These are phyloP conservation scores for Daedalea quercina DNA, from an alignment of 768 basidiomycete species.

Conservation along the genomic window DNA sequence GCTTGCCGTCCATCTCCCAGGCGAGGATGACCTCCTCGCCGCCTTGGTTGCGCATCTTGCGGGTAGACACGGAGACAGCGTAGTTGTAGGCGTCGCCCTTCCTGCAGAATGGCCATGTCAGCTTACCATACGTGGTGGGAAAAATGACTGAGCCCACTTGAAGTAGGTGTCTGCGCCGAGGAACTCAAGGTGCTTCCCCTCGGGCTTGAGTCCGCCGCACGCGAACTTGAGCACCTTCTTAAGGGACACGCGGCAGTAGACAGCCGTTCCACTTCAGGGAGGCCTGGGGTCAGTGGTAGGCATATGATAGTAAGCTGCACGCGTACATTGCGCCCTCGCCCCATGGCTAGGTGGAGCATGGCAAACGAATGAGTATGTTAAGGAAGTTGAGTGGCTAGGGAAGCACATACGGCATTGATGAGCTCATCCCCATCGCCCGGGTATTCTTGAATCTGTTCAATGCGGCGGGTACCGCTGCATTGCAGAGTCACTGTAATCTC, in stretches of 20 bases:
- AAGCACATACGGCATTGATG: conserved; percentile 15
- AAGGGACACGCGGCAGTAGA: conserved; percentile 45
- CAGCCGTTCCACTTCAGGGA: conserved; percentile 37
- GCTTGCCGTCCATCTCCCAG: conserved; percentile 46
- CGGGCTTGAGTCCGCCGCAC: conserved; percentile 42
- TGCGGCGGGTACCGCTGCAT: conserved; percentile 46
- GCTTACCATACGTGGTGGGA: too few species aligned
- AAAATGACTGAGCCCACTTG: too few species aligned
- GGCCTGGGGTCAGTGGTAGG: background rate
- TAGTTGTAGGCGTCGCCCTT: conserved; percentile 34
- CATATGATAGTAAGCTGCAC: background rate
- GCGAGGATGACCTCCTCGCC: conserved; percentile 48
- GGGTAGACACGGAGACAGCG: conserved; percentile 43
- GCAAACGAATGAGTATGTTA: too few species aligned
- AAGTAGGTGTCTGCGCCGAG: conserved; percentile 54
- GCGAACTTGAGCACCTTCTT: conserved; percentile 48
- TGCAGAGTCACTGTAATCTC: conserved; percentile 49
- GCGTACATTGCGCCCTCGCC: conserved; percentile 45
- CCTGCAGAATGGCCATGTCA: conserved; percentile 12
- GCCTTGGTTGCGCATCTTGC: conserved; percentile 35
- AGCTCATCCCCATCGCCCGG: conserved; percentile 51
- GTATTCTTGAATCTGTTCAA: conserved; percentile 45
- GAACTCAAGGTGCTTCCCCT: conserved; percentile 46
- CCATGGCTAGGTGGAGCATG: conserved; percentile 31
- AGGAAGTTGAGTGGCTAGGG: background rate